Base-by-base conservation (phyloP, 139 green algal genomes). In the Closterium sp. region DNA sequence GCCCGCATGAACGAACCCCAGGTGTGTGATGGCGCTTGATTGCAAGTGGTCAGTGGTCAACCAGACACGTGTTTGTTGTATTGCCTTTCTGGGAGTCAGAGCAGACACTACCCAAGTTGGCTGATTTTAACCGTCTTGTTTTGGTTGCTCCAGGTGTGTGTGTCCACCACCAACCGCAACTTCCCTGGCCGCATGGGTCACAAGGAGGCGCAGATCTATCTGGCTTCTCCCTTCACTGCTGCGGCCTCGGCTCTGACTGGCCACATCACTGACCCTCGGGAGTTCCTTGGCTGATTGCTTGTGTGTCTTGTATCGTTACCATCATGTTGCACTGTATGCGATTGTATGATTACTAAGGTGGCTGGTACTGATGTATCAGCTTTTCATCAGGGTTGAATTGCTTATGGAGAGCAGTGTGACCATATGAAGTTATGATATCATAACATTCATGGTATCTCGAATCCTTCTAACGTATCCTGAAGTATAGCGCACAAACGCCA, bases 141-240 rank as follows among this genome's bases (percentile, higher is more conserved):
- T 76, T 76, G 0, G 16, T 28, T 12, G 23, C 25, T 16, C 55
- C 93, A 96, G 94, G 95, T 98, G 84, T 98, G 96, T 91, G 97
- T 99, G 25, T 98, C 96, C 30, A 99, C 97, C 31, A 99, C 97
- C 89, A 99, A 99, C 95, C 96, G 97, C 90, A 99, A 99, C 92
- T 99, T 99, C 96, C 97, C 97, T 4, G 97, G 97, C n/a, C 95
- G 97, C 85, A 99, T 99, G 97, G 97, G 97, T 1, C 96, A 99
- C 96, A 99, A 99, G 95, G 97, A 99, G 91, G 97, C 97, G 19
- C 96, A 98, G 94, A 96, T 99, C 35, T 99, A 98, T 95, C 94
- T 99, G 55, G 97, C 97, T 0, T 98, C 96, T 2, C 97, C 97
- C 32, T 99, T 96, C 94, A 99, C 97, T 2, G 97, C 97, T 7